These are phyloP conservation scores for Cladophialophora bantiana DNA, from an alignment of 2,329 filamentous ascomycete genomes.

Conservation along the genomic window DNA sequence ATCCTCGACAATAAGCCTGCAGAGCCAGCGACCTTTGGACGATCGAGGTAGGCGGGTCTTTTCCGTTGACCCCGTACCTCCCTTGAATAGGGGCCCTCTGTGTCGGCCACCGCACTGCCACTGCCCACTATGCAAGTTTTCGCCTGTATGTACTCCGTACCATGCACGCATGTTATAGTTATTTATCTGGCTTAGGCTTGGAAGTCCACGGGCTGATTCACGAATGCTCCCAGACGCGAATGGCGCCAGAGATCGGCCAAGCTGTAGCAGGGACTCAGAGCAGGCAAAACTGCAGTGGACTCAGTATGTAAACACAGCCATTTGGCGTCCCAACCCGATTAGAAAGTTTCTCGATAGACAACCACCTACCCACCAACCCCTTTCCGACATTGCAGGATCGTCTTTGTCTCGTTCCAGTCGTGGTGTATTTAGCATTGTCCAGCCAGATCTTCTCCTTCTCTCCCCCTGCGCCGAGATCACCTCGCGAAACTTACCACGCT, in stretches of 20 bases:
- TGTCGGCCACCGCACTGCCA: not conserved
- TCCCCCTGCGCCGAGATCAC: too few relatives aligned
- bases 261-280: conserved; percentile 13
- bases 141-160: not conserved
- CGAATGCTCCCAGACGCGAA: conserved; percentile 28
- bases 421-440: too few relatives aligned
- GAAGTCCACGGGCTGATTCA: conserved; percentile 7
- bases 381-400: too few relatives aligned
- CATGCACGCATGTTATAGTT: not conserved
- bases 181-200: not conserved
- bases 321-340: not conserved
- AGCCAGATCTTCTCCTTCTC: too few relatives aligned
- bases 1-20: conserved; percentile 39
- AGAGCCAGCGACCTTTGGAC: conserved; percentile 28
- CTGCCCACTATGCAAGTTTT: not conserved
- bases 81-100: not conserved
- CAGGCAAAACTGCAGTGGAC: not conserved
- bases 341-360: conserved; percentile 5
- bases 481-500: too few relatives aligned
- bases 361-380: not conserved
- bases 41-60: conserved; percentile 33
- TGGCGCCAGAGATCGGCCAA: conserved; percentile 31
- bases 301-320: not conserved
- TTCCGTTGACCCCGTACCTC: not conserved
- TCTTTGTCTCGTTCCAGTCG: too few relatives aligned